Conservation (phyloP, 805 yeast species). For the Lipomyces chichibuensis region DNA sequence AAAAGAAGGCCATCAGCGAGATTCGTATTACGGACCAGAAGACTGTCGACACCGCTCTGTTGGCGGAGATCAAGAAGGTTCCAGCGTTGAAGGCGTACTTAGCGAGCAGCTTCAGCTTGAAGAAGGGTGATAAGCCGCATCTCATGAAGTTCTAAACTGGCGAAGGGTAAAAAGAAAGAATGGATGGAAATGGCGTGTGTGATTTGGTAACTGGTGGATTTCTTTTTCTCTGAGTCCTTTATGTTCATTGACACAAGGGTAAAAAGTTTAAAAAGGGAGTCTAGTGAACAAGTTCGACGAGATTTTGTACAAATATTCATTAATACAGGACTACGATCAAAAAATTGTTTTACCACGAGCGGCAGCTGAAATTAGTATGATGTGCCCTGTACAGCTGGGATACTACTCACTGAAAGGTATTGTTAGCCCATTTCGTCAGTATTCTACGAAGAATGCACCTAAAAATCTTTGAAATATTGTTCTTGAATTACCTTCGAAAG, state of each 20-base stretch:
- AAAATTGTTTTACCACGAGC: neutral
- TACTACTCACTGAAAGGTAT: neutral
- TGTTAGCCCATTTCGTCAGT: no score
- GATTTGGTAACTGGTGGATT: neutral
- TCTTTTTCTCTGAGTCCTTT: neutral
- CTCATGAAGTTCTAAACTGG: slow-evolving; percentile 86
- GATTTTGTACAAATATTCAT: slow-evolving; percentile 7
- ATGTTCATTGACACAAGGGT: neutral
- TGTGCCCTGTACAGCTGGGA: neutral
- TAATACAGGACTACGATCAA: slow-evolving; percentile 4
- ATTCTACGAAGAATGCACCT: no score
- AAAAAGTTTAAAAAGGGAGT: slow-evolving; percentile 4
- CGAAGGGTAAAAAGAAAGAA: neutral
- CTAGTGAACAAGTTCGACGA: neutral
- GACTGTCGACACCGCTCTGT: slow-evolving; percentile 86
- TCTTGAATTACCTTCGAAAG: no score
- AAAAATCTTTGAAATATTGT: no score
- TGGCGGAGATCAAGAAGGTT: slow-evolving; percentile 94
- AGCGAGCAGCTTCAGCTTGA: slow-evolving; percentile 92
- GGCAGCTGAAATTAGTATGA: neutral
- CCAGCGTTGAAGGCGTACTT: slow-evolving; percentile 96
- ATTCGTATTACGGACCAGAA: slow-evolving; percentile 97
- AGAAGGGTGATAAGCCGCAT: slow-evolving; percentile 98
- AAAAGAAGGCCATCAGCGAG: slow-evolving; percentile 85
- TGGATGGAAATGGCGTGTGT: neutral